Base-by-base conservation (phyloP, 352 stramenopile genomes). In the Phytophthora idaei region DNA sequence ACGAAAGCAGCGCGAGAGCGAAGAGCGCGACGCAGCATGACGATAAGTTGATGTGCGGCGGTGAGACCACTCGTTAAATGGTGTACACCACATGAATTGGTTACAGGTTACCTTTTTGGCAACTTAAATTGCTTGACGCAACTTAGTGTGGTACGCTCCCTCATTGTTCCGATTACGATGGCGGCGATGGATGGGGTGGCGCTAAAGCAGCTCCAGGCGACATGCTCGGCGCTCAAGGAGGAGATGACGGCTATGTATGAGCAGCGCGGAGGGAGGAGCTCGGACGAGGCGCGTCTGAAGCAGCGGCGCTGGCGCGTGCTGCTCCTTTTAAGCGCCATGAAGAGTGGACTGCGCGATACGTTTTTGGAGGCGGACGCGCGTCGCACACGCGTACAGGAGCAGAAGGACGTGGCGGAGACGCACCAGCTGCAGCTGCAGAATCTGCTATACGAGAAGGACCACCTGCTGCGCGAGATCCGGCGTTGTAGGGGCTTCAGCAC, bases 401-500 rank as follows among this genome's bases (percentile, higher is more conserved):
- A 94, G 50, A 94, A 94, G 65, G 67, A 90, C 60, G 70, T 89
- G 27, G 81, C 89, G 9, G 86, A 94, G 62, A 54, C 80, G 12
- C 84, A 94, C 29, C 86, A 94, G 59, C 66, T 94, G 31, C 80
- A 91, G 66, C 63, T 94, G 17, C 86, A 94, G 74, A 94, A 94
- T 46, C 44, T 94, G 48, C 65, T 94, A 44, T 94, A 94, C 65
- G 86, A 94, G 61, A 94, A 94, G 50, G 83, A 94, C 64, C 83
- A 94, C 61, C 64, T 94, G 36, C 28, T 90, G 59, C 83, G 86
- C 51, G 86, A 92, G 58, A 94, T 94, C 73, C 76, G 74, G 0
- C 83, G 86, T 71, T 92, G 84, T 62, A 60, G 77, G 1, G 84
- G 83, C 36, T 92, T 92, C 61, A 80, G 72, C 42, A 91, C 80